Base-by-base conservation (phyloP, 2,329 filamentous ascomycete species). In the Lecanoromycetidae sp. region DNA sequence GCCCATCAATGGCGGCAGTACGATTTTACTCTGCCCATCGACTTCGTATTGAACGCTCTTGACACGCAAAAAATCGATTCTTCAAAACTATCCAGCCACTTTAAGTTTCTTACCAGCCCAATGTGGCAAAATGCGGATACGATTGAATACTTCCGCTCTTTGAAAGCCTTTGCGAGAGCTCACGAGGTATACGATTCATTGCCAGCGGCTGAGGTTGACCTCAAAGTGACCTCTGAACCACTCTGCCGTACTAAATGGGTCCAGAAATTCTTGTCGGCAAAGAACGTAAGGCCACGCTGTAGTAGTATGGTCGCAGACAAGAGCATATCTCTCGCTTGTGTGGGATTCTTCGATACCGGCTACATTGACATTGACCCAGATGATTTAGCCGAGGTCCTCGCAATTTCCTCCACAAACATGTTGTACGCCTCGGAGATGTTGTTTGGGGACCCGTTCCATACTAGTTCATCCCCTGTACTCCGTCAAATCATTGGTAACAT, bases 391-490 rank as follows among this genome's bases (percentile, higher is more conserved):
- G 22, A 44, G 34, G 52, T 54, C 4, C 48, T 60, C 13, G 58
- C 58, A 3, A 52, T 60, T 27, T 55, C 56, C 1, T 56, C 53
- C 2, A 57, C 52, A 5, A 57, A 60, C 42, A 59, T 56, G 2
- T 35, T 61, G 1, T 60, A 50, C 29, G 51, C 57, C 4, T 45
- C 51, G 5, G 37, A 40, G 8, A 4, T 44, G 3, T 19, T 60
- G 5, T 43, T 59, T 3, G 48, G 45, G 29, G 56, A 60, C 39
- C 58, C 57, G 3, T 26, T 9, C 40, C 12, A 23, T 33, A 10
- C 15, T 23, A n/a, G n/a, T n/a, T n/a, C n/a, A 20, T 8, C 33
- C 10, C 17, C 33, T 7, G 6, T 7, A 17, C 33, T 8, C 1
- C 33, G 13, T 20, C n/a, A n/a, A 23, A 4, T 37, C 8, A 6